Conservation (phyloP, 441 rosid species). For the Pelargonium cotyledonis region DNA sequence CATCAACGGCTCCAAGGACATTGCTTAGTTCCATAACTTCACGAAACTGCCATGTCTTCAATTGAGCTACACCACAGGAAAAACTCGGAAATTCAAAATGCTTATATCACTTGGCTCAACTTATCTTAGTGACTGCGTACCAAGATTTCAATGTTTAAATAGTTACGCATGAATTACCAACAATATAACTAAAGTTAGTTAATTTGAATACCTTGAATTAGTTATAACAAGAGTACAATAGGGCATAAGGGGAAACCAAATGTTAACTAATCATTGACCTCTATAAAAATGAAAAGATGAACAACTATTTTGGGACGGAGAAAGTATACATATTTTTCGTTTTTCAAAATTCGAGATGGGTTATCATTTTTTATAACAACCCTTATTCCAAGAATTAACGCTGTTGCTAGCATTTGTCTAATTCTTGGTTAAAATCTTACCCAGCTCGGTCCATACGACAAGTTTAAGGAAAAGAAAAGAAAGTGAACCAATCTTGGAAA, state of each 20-base stretch:
- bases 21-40: constrained; percentile 53
- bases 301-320: no score
- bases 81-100: no score
- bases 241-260: no score
- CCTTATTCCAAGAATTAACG: constrained; percentile 33
- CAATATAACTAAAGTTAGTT: neutral
- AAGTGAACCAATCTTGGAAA: constrained; percentile 38
- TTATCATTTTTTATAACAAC: no score
- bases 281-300: no score
- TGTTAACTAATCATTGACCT: no score
- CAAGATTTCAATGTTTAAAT: neutral
- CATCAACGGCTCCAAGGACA: neutral
- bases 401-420: constrained; percentile 57
- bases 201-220: no score
- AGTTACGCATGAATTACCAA: no score
- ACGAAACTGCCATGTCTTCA: constrained; percentile 52
- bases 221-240: no score
- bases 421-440: constrained; percentile 55
- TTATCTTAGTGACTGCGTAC: constrained; percentile 53
- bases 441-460: neutral
- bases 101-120: no score
- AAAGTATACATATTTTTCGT: no score
- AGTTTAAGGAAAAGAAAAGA: neutral
- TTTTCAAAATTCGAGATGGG: no score
- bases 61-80: constrained; percentile 56